Evolutionary conservation across 1,139 yeast genomes (phyloP).

Genomic region (Nakaseomyces bracarensis): DNA sequence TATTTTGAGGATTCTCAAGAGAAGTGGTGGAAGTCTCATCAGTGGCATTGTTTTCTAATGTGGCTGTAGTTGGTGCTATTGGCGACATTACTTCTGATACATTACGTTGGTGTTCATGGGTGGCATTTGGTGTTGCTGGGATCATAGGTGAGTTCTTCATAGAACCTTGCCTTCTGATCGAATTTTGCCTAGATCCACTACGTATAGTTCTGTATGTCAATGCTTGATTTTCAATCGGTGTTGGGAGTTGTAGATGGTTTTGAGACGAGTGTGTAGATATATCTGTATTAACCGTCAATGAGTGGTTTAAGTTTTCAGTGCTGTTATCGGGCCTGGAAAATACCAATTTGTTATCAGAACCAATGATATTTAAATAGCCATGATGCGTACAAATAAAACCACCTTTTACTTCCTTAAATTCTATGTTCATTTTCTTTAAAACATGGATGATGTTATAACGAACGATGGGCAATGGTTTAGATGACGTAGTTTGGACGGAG

Average conservation of each 20-base stretch:
- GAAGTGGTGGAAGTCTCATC: conserved; percentile 48
- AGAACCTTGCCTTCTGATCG: conserved; percentile 25
- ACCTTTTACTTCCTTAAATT: conserved; percentile 84
- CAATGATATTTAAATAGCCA: conserved; percentile 7
- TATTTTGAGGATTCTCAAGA: conserved; percentile 43
- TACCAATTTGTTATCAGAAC: not conserved
- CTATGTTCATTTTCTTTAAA: conserved; percentile 67
- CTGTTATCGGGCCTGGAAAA: not conserved
- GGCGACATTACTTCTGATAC: conserved; percentile 27
- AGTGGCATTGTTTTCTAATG: conserved; percentile 11
- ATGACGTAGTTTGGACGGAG: conserved; percentile 91
- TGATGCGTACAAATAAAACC: conserved; percentile 80
- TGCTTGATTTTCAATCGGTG: conserved; percentile 15
- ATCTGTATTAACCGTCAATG: conserved; percentile 12
- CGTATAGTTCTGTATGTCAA: conserved; percentile 8
- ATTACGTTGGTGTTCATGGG: conserved; percentile 26
- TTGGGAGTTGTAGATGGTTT: conserved; percentile 14
- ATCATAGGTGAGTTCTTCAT: conserved; percentile 26
- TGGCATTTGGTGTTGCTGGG: conserved; percentile 38
- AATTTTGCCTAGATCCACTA: conserved; percentile 21
- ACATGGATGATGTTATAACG: conserved; percentile 78
- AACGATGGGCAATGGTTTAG: conserved; percentile 83
- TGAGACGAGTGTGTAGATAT: conserved; percentile 6
- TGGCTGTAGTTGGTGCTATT: conserved; percentile 9
- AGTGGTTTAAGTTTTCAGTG: conserved; percentile 1